Conservation (phyloP, 75 land plant species). For the Cupressus sempervirens region DNA sequence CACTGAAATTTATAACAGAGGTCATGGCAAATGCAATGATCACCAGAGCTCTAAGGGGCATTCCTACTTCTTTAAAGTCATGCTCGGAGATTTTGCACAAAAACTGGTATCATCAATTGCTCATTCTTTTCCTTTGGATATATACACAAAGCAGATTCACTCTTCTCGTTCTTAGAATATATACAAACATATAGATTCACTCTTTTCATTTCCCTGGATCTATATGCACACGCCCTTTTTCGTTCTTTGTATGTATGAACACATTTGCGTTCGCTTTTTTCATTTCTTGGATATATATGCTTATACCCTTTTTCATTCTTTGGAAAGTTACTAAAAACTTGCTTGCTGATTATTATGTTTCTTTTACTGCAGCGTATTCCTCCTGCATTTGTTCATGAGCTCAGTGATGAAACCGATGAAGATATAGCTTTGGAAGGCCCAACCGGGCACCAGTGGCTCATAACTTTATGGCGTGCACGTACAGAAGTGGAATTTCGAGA, state of each 20-base stretch:
- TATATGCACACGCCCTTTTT: too few relatives aligned
- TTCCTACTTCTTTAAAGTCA: slow-evolving; percentile 1
- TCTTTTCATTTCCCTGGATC: too few relatives aligned
- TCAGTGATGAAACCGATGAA: neutral
- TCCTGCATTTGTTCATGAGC: slow-evolving; percentile 9
- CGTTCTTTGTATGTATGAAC: too few relatives aligned
- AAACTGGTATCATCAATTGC: neutral
- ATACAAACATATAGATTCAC: too few relatives aligned
- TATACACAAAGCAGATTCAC: neutral
- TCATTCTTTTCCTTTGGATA: neutral
- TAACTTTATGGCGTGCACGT: neutral
- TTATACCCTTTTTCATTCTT: too few relatives aligned
- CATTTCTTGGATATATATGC: too few relatives aligned
- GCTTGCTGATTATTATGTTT: neutral
- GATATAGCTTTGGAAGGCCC: slow-evolving; percentile 13
- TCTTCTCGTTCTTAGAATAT: neutral
- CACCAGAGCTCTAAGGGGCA: neutral
- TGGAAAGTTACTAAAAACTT: too few relatives aligned
- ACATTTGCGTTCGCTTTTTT: too few relatives aligned
- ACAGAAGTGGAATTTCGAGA: slow-evolving; percentile 9
- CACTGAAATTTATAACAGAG: neutral
- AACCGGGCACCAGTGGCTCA: slow-evolving; percentile 6
- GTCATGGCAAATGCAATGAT: neutral
- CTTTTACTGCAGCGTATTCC: slow-evolving; percentile 16
- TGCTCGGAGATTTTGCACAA: neutral